Evolutionary conservation across 495 filamentous ascomycete genomes (phyloP).

Genomic region (Penicillium paxilli): DNA sequence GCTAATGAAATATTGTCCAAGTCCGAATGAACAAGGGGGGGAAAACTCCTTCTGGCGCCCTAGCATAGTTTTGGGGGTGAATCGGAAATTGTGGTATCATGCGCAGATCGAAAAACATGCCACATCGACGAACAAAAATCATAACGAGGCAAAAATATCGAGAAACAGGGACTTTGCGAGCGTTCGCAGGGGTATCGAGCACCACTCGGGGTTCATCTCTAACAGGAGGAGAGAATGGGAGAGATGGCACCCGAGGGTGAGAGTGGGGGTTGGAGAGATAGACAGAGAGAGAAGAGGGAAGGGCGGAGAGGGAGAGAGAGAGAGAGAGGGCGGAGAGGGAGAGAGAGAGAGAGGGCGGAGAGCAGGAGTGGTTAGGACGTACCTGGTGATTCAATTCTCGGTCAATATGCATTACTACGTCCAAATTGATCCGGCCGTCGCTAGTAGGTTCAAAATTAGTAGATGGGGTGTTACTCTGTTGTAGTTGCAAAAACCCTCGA

Average conservation of each 20-base stretch:
- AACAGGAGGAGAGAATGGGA: neutral
- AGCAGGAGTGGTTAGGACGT: neutral
- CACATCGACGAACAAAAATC: neutral
- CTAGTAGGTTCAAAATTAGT: neutral
- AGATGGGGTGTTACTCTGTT: neutral
- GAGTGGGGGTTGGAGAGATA: neutral
- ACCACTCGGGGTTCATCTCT: neutral
- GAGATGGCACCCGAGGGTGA: too few species aligned
- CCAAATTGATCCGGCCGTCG: neutral
- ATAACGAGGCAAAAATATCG: neutral
- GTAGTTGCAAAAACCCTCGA: neutral
- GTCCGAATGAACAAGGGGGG: neutral
- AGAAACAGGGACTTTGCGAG: neutral
- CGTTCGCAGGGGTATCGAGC: neutral
- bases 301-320: neutral
- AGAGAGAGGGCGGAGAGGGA: neutral
- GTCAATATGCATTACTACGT: neutral
- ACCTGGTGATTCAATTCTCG: neutral
- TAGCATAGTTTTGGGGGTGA: neutral
- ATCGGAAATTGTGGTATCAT: neutral
- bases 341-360: neutral
- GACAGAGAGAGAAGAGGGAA: neutral
- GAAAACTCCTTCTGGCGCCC: neutral
- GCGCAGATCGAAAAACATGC: neutral
- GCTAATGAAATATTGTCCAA: neutral